Conservation (phyloP, 208 protist species). For the Balamuthia mandrillaris region DNA sequence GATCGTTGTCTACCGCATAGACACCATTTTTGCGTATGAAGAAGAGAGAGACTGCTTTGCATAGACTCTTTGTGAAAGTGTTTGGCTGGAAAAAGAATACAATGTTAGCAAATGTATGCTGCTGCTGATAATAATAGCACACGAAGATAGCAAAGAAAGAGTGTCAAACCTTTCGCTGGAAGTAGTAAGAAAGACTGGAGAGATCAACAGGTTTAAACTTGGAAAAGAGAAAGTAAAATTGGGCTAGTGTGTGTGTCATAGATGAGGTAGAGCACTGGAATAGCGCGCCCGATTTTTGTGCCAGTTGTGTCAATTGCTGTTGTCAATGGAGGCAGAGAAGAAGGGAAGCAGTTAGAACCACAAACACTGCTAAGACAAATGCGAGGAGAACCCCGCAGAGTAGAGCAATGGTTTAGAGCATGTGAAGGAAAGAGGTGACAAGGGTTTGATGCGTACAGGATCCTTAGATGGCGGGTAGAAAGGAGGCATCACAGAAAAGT, state of each 20-base stretch:
- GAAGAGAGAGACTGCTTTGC: slow-evolving; percentile 21
- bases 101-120: background rate
- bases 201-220: slow-evolving; percentile 22
- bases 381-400: background rate
- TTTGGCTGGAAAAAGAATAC: background rate
- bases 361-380: background rate
- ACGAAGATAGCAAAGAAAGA: background rate
- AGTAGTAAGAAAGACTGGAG: background rate
- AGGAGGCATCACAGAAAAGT: slow-evolving; percentile 24
- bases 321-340: background rate
- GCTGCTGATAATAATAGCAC: background rate
- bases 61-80: background rate
- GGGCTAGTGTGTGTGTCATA: slow-evolving; percentile 17
- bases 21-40: slow-evolving; percentile 1
- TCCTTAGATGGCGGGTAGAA: slow-evolving; percentile 42
- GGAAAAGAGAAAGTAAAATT: slow-evolving; percentile 36
- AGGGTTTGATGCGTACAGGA: too few species aligned
- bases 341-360: background rate
- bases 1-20: slow-evolving; percentile 23
- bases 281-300: background rate
- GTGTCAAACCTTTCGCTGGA: background rate
- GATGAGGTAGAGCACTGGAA: slow-evolving; percentile 43
- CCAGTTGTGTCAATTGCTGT: slow-evolving; percentile 9
- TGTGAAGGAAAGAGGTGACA: too few species aligned
- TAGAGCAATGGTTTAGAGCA: too few species aligned